Evolutionary conservation across 2,329 filamentous ascomycete genomes (phyloP), one percentile per base, ranked within the genome.

Genomic region (Coleophoma eucalyptorum): DNA sequence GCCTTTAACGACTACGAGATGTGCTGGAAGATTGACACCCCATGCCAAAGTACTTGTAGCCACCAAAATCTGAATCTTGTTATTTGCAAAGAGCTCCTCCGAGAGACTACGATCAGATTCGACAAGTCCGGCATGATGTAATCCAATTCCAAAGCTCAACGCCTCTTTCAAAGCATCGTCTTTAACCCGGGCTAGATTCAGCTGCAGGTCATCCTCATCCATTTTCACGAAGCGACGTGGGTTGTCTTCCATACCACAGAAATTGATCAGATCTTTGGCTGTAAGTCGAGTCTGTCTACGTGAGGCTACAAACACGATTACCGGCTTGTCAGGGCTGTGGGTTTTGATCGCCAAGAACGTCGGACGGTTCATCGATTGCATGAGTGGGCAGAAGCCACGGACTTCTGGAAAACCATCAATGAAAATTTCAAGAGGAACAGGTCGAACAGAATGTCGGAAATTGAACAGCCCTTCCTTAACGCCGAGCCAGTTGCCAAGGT

Each of bases 291-390:
- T 99, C 73, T 99, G 94, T 62, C 94, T 80, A 63, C 95, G 86
- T 16, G 94, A 99, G 3, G 94, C 91, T 6, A 99, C 94, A 62
- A 99, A 99, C 1, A 99, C 94, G 67, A 99, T 99, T 8, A 97
- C 94, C 0, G 94, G 94, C 69, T 99, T 97, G 48, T 91, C 86
- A 0, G 95, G 94, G 40, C 92, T 97, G 69, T 99, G 95, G 11
- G 86, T 90, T 69, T 99, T 97, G 69, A 99, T 94, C 0, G 94
- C 94, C 32, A 97, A 74, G 70, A 97, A 99, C 0, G 94, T 97
- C 2, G 94, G 94, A 6, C 94, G 81, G 65, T 99, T 99, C 94
- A 99, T 99, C 0, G 91, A 96, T 70, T 97, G 93, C 94, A 99
- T 99, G 58, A 99, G 72, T 0, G 94, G 91, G 62, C 93, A 97